A percentile compares a stretch with the other conserved stretches of the same genome.
Conservation (phyloP, 805 yeast species). For the Blastobotrys chiropterorum region DNA sequence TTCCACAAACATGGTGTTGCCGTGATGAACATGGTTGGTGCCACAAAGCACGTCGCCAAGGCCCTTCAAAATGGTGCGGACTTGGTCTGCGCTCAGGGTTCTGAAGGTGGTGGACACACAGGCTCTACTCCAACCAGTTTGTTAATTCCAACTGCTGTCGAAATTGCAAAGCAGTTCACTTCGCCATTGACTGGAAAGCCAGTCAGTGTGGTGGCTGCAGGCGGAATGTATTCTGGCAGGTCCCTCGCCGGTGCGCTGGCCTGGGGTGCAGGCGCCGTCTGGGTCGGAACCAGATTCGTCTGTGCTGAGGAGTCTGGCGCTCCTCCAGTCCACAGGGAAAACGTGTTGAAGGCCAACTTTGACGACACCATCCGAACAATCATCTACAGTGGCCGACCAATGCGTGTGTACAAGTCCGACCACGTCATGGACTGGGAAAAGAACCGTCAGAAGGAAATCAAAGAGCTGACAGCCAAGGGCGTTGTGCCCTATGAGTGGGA, state of each 20-base stretch:
- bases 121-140: constrained; percentile 21
- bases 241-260: constrained; percentile 23
- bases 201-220: constrained; percentile 25
- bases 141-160: constrained; percentile 25
- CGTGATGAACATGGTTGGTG: constrained; percentile 26
- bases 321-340: constrained; percentile 20
- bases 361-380: constrained; percentile 22
- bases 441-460: constrained; percentile 22
- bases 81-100: constrained; percentile 25
- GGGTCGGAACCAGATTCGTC: constrained; percentile 27
- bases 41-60: constrained; percentile 21
- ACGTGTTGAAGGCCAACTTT: constrained; percentile 16
- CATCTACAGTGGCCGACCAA: constrained; percentile 25
- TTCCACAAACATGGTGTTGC: constrained; percentile 22
- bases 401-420: constrained; percentile 20
- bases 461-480: constrained; percentile 18
- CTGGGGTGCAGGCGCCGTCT: constrained; percentile 24
- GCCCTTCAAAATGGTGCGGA: constrained; percentile 25
- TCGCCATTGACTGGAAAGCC: constrained; percentile 22
- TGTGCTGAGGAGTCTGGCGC: constrained; percentile 26
- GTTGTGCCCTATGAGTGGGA: constrained; percentile 21
- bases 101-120: constrained; percentile 28
- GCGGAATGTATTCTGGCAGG: constrained; percentile 23
- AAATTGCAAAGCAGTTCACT: constrained; percentile 18
- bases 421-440: constrained; percentile 23